Base-by-base conservation (phyloP, 805 yeast species). In the Maudiozyma saulgeensis region DNA sequence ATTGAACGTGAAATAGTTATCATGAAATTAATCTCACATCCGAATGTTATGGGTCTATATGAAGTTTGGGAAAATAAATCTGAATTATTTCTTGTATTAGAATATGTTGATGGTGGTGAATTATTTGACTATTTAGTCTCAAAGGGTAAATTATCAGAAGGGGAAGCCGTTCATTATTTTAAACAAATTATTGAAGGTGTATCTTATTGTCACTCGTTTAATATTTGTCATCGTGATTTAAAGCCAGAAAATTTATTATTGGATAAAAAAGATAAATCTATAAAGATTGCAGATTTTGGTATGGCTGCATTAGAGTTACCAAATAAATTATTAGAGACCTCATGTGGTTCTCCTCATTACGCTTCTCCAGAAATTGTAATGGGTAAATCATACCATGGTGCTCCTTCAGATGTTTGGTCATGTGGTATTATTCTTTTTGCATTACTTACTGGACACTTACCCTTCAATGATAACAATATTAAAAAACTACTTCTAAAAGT, bases 31-130 rank as follows among this genome's bases (percentile, higher is more conserved):
- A 79, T 93, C 43, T 87, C 93, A 52, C 98, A 93, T 67, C 88
- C 96, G 12, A 91, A 93, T 61, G 93, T 93, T 23, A 81, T 93
- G 78, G 85, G 93, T 25, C 73, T 93, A 39, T 93, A 89, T 64
- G 99, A 93, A 63, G 99, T 93, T 23, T 93, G 98, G 98, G 99
- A 93, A 68, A 91, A 95, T 56, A 83, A 88, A 56, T 88, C 87
- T 61, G 96, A 91, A 52, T 73, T 93, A 50, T 86, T 82, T 59
- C 66, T 86, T 55, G 88, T 86, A 15, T 68, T 86, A 46, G 95
- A 86, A 62, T 86, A 84, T 63, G 91, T 86, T 32, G 90, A 86
- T 65, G 91, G 93, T n/a, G 95, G 95, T 51, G 95, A 86, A 66
- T 68, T 86, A 48, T 86, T 86, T 56, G 93, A 86, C 59, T 74